Percentiles rank a stretch among this genome's conserved stretches.
These are phyloP conservation scores for Geotrichum carabidarum DNA, from an alignment of 1,139 yeast species.

Conservation along the genomic window DNA sequence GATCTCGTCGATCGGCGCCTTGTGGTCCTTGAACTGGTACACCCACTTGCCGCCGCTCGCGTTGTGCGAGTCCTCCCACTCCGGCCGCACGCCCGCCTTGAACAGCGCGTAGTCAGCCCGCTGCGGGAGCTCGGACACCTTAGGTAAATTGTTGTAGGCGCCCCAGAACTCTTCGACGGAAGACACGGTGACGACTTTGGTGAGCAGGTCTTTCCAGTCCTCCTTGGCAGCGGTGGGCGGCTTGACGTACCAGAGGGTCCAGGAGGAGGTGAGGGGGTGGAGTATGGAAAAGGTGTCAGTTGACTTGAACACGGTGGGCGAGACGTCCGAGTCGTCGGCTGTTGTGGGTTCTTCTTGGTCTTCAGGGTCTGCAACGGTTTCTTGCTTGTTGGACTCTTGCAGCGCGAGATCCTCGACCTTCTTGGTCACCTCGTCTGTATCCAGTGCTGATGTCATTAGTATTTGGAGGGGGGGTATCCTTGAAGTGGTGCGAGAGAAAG, in stretches of 20 bases:
- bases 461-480: neutral
- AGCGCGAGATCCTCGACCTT: constrained; percentile 25
- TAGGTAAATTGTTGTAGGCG: constrained; percentile 87
- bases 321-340: constrained; percentile 24
- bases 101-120: constrained; percentile 94
- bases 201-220: constrained; percentile 89
- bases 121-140: constrained; percentile 83
- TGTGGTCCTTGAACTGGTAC: constrained; percentile 61
- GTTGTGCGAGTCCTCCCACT: constrained; percentile 94
- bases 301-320: constrained; percentile 56
- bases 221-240: constrained; percentile 76
- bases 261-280: constrained; percentile 86
- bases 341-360: constrained; percentile 13
- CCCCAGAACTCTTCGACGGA: constrained; percentile 99
- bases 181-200: constrained; percentile 85
- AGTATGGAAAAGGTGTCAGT: constrained; percentile 70
- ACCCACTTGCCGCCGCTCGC: constrained; percentile 94
- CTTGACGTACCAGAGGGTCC: constrained; percentile 98
- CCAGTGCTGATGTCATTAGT: neutral
- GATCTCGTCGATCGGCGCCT: constrained; percentile 67
- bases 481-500: neutral
- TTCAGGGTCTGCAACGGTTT: neutral
- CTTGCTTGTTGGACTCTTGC: constrained; percentile 19
- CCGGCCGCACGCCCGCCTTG: constrained; percentile 92
- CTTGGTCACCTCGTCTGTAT: constrained; percentile 9